Conservation (phyloP, 2,329 filamentous ascomycete species). For the Colletotrichum sidae region DNA sequence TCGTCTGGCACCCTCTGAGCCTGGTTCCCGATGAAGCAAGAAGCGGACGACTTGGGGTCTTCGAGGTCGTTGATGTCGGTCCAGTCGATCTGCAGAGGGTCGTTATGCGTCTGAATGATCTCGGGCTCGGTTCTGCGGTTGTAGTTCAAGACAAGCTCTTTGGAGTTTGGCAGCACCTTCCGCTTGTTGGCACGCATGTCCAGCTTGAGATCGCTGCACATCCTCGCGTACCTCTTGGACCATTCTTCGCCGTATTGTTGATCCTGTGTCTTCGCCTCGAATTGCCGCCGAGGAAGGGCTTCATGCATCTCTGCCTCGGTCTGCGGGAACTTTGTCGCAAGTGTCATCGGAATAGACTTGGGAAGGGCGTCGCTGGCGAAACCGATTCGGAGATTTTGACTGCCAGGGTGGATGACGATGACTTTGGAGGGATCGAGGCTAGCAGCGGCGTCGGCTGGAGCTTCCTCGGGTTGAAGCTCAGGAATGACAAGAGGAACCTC, state of each 20-base stretch:
- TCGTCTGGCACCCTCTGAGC: slow-evolving; percentile 90
- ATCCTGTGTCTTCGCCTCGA: slow-evolving; percentile 72
- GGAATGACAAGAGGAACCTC: slow-evolving; percentile 72
- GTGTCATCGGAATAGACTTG: slow-evolving; percentile 92
- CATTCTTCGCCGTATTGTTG: slow-evolving; percentile 90
- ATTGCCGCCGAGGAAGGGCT: slow-evolving; percentile 79
- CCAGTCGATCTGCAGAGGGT: slow-evolving; percentile 94
- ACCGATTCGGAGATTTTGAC: slow-evolving; percentile 93
- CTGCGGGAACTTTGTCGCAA: slow-evolving; percentile 81
- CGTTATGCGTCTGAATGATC: slow-evolving; percentile 92
- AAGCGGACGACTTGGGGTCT: slow-evolving; percentile 69
- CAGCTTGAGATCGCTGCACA: slow-evolving; percentile 87
- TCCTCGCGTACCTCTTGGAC: slow-evolving; percentile 79
- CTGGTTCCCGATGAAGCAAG: slow-evolving; percentile 82
- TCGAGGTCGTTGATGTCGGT: slow-evolving; percentile 80
- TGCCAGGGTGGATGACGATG: slow-evolving; percentile 94
- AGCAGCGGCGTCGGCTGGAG: slow-evolving; percentile 63
- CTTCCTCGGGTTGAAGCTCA: slow-evolving; percentile 71
- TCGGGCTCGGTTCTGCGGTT: slow-evolving; percentile 88
- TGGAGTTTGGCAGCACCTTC: slow-evolving; percentile 95
- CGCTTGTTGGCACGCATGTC: slow-evolving; percentile 95
- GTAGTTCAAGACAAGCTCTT: slow-evolving; percentile 94
- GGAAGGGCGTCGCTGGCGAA: slow-evolving; percentile 96
- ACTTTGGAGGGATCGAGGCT: slow-evolving; percentile 86
- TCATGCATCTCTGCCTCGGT: slow-evolving; percentile 88